phyloP scores from a whole-genome alignment of 768 basidiomycete genomes.

The Hygrophorus pudorinus region DNA sequence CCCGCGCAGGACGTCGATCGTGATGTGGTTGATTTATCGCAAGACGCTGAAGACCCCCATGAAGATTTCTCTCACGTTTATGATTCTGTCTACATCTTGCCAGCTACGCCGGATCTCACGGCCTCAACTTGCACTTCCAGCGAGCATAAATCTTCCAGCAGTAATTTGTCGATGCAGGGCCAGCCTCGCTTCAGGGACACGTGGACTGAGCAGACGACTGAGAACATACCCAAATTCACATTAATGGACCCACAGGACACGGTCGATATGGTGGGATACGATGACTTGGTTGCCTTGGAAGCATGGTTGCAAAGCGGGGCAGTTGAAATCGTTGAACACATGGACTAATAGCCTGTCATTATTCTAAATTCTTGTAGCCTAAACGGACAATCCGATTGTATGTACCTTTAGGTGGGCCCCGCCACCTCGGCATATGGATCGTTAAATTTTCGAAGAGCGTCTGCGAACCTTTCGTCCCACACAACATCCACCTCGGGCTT shows the following conservation, averaged over 20 bases:
- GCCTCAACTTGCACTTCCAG: background rate
- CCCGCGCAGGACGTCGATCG: background rate
- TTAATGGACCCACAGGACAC: too few relatives aligned
- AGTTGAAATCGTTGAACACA: conserved; percentile 37
- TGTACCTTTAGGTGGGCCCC: conserved; percentile 2
- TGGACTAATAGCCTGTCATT: background rate
- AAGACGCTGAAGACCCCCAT: background rate
- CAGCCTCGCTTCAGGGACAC: too few relatives aligned
- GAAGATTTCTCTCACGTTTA: conserved; percentile 25
- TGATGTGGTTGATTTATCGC: background rate
- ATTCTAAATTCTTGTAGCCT: background rate
- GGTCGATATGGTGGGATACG: conserved; percentile 15
- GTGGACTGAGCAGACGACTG: too few relatives aligned
- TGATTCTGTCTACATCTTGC: conserved; percentile 6
- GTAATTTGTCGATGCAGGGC: background rate
- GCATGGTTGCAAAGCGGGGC: conserved; percentile 60
- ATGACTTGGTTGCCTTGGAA: conserved; percentile 58
- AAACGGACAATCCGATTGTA: background rate
- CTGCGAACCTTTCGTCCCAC: conserved; percentile 72
- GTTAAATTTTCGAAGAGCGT: conserved; percentile 50
- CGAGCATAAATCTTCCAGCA: background rate
- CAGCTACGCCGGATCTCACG: background rate
- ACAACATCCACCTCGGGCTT: conserved; percentile 48
- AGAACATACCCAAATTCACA: too few relatives aligned
- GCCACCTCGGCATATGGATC: conserved; percentile 22